Evolutionary conservation across 306 rosid species (phyloP).

Genomic region (Albizia julibrissin): DNA sequence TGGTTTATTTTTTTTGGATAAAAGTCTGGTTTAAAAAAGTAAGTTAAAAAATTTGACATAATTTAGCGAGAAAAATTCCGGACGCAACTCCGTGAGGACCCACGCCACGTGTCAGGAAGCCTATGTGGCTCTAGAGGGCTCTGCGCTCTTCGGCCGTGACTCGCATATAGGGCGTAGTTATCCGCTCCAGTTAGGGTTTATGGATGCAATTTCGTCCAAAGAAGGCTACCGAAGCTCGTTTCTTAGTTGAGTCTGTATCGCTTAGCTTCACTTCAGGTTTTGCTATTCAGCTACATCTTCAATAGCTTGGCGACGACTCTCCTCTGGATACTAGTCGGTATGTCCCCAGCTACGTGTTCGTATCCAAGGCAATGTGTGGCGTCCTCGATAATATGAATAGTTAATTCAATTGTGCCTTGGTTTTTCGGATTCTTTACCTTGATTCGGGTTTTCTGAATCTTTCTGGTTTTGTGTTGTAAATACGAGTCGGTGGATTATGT

Average conservation of each 20-base stretch:
- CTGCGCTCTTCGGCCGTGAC: neutral
- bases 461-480: neutral
- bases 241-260: neutral
- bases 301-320: neutral
- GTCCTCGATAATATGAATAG: neutral
- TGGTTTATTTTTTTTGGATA: no score
- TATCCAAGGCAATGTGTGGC: no score
- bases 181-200: conserved; percentile 20
- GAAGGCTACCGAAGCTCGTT: neutral
- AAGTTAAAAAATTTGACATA: no score
- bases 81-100: neutral
- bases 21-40: no score
- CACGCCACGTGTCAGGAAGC: conserved; percentile 13
- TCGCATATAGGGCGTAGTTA: neutral
- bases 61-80: neutral
- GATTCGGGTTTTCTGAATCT: neutral
- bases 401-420: neutral
- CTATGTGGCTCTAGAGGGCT: neutral
- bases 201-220: neutral
- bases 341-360: neutral
- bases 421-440: neutral
- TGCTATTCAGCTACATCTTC: neutral
- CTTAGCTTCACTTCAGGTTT: conserved; percentile 16
- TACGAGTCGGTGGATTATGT: neutral
- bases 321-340: neutral